Conservation (phyloP, 148 eudicot species). For the Chenopodium suecicum region DNA sequence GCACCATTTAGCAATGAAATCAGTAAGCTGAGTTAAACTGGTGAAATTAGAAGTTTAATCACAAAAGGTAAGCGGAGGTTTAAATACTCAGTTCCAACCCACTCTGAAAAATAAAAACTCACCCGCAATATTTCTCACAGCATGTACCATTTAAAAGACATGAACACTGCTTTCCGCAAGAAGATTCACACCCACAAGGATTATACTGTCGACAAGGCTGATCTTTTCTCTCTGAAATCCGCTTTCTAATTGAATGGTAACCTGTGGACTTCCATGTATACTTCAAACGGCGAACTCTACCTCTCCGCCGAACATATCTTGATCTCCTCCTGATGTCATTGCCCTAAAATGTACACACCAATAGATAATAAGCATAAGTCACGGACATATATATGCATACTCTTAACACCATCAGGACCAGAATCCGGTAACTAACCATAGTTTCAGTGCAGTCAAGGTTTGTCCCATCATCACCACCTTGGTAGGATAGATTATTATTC, state of each 20-base stretch:
- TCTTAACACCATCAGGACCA: not conserved
- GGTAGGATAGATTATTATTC: slow-evolving; percentile 50
- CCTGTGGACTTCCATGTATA: slow-evolving; percentile 95
- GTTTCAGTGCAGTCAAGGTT: slow-evolving; percentile 51
- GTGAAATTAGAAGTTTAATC: not conserved
- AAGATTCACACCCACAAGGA: slow-evolving; percentile 92
- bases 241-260: slow-evolving; percentile 75
- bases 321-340: slow-evolving; percentile 74
- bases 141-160: slow-evolving; percentile 90
- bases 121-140: slow-evolving; percentile 99
- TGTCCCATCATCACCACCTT: slow-evolving; percentile 53
- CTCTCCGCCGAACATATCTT: slow-evolving; percentile 83
- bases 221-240: slow-evolving; percentile 90
- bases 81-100: not conserved
- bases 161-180: slow-evolving; percentile 91
- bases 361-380: not conserved
- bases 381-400: not conserved
- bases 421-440: slow-evolving; percentile 41
- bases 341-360: slow-evolving; percentile 43
- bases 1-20: not conserved
- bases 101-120: slow-evolving; percentile 27
- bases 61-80: not conserved
- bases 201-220: slow-evolving; percentile 93
- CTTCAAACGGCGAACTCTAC: slow-evolving; percentile 94
- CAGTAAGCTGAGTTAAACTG: not conserved